Percentiles rank a stretch among this genome's conserved stretches.
Evolutionary conservation across 371 early-diverging fungal genomes (phyloP).

Genomic region (Apophysomyces sp.): DNA sequence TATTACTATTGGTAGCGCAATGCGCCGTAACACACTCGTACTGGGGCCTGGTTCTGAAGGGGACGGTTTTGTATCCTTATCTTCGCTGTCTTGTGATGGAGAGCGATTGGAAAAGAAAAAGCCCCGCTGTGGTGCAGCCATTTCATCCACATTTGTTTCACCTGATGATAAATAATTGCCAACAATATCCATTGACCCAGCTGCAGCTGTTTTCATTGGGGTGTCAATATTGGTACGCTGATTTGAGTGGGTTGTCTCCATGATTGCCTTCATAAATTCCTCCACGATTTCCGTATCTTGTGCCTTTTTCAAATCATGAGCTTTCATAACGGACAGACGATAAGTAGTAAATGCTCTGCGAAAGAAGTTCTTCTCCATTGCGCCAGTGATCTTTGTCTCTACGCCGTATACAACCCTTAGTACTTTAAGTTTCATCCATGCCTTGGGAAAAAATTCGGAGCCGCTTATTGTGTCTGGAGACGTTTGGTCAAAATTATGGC

Average conservation of each 20-base stretch:
- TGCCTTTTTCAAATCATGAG: constrained; percentile 28
- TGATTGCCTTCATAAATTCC: constrained; percentile 20
- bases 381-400: constrained; percentile 19
- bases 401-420: constrained; percentile 23
- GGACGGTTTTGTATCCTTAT: too few relatives aligned
- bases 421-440: constrained; percentile 37
- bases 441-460: constrained; percentile 37
- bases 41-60: not conserved
- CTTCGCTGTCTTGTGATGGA: too few relatives aligned
- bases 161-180: not conserved
- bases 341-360: constrained; percentile 34
- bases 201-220: not conserved
- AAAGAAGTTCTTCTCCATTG: constrained; percentile 35
- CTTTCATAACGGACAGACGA: constrained; percentile 18
- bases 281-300: constrained; percentile 21
- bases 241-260: constrained; percentile 5
- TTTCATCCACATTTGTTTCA: not conserved
- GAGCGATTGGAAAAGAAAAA: too few relatives aligned
- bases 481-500: constrained; percentile 27
- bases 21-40: not conserved
- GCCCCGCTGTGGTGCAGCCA: too few relatives aligned
- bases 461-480: constrained; percentile 15
- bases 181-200: not conserved
- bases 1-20: not conserved
- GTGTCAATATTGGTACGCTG: not conserved